Base-by-base conservation (phyloP, 176 grass and related monocot species). In the Hsuehochloa calcarea region DNA sequence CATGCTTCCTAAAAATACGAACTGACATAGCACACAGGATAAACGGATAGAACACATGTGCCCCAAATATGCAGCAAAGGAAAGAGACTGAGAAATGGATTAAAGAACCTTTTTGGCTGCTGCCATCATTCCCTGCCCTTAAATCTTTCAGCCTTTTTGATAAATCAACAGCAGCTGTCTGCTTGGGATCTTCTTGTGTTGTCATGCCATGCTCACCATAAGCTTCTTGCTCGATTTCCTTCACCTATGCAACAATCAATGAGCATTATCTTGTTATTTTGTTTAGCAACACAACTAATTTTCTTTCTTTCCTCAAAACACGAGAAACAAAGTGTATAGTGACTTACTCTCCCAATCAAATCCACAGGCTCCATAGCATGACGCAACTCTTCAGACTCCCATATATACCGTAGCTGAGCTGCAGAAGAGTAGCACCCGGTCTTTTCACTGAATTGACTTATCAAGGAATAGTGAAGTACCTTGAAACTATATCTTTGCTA, bases 191-290 rank as follows among this genome's bases (percentile, higher is more conserved):
- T 66, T 95, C 89, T 49, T 90, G 84, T 31, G 84, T 81, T 27
- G 80, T 73, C 72, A 72, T 80, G 38, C 85, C 87, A 49, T 88
- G 73, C 73, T 95, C 89, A 25, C 87, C 77, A 51, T 93, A 91
- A 60, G 87, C 71, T 92, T 98, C 96, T 77, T 87, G 72, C 65
- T 95, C 91, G 3, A 98, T 98, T 89, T 98, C 96, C 76, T 95
- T 98, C 65, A 95, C 90, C 96, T 98, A 82, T 67, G 65, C 26
- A 71, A 45, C 31, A 44, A 70, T 34, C 22, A 75, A 80, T 47
- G 10, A 79, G 55, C 29, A 70, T 20, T 72, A 65, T 44, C 54
- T 60, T 46, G 15, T 68, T 50, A n/a, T 0, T 45, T 22, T 22
- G 46, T 54, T 82, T 44, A 55, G 65, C 14, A 43, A 43, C 3